Base-by-base conservation (phyloP, 1,139 yeast genomes). In the Hyphopichia burtonii region DNA sequence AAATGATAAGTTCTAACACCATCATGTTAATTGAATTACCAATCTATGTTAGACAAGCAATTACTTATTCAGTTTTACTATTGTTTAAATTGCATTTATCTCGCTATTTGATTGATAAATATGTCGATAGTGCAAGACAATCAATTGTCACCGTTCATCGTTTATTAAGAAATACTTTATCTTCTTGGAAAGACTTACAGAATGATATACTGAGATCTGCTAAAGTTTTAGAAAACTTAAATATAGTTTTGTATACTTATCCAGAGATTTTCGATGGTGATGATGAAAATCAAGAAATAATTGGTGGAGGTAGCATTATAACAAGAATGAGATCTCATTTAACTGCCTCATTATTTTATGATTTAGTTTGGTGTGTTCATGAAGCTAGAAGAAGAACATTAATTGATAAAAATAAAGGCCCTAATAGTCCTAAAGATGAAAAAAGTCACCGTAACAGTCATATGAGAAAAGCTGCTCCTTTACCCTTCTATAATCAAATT, bases 141-240 rank as follows among this genome's bases (percentile, higher is more conserved):
- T 86, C 94, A 10, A 87, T 91, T 55, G 97, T 91, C 18, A 90
- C 97, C 0, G 95, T 89, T 1, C 97, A 91, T 63, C 73, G 96
- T 54, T 66, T 90, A 40, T 86, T 83, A 60, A 75, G 97, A 61
- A 90, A 91, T 58, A 90, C 93, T 59, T 70, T 90, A 36, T 82
- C 93, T 2, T 91, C 96, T 9, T 91, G 98, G 98, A 83, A 85
- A 48, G 88, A 84, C 51, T 87, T 90, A 39, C 90, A 88, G 51
- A 90, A 89, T 63, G 98, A 90, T 61, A 86, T 90, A 31, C 84
- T 95, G 2, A 76, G 98, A 59, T 88, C 95, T 0, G 97, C 97
- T 2, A 87, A 87, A 52, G 94, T 90, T n/a, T 71, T 91, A 52
- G 98, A 91, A 54, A 89, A 89, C 58, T 73, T 90, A 53, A 91